phyloP scores from a whole-genome alignment of 2,329 filamentous ascomycete species.

The Annulohypoxylon truncatum region DNA sequence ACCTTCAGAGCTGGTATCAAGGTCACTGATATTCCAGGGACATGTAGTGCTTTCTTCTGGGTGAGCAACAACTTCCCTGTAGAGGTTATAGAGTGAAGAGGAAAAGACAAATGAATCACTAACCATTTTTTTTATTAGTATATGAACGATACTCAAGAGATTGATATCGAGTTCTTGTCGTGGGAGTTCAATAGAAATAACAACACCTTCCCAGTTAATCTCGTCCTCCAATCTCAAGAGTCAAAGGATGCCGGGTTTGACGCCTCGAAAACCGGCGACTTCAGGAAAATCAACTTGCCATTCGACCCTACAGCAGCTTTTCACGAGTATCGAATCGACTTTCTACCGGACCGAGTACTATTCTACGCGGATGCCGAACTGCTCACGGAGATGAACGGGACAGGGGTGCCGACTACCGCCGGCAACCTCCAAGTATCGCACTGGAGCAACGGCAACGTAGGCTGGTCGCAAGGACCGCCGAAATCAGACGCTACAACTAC shows the following conservation, averaged over 20 bases:
- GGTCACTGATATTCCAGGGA: slow-evolving; percentile 69
- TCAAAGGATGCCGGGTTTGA: slow-evolving; percentile 71
- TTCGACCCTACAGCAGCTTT: slow-evolving; percentile 75
- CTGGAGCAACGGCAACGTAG: slow-evolving; percentile 79
- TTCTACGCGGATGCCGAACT: slow-evolving; percentile 75
- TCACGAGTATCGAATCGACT: slow-evolving; percentile 86
- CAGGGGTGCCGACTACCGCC: slow-evolving; percentile 67
- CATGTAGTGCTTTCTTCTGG: slow-evolving; percentile 85
- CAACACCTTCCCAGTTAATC: slow-evolving; percentile 71
- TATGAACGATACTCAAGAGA: slow-evolving; percentile 81
- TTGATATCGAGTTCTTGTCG: slow-evolving; percentile 84
- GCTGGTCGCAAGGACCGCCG: slow-evolving; percentile 80
- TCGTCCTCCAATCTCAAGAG: slow-evolving; percentile 77
- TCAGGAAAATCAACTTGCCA: slow-evolving; percentile 66
- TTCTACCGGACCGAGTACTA: slow-evolving; percentile 68
- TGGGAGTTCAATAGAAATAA: slow-evolving; percentile 66
- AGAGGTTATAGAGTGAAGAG: neutral
- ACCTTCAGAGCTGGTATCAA: slow-evolving; percentile 76
- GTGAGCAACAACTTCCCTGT: slow-evolving; percentile 55
- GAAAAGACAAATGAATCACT: slow-evolving; percentile 1
- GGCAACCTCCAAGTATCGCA: slow-evolving; percentile 79
- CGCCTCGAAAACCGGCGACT: slow-evolving; percentile 69
- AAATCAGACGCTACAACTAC: slow-evolving; percentile 69
- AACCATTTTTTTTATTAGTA: slow-evolving; percentile 65
- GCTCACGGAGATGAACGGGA: slow-evolving; percentile 67